A percentile compares a stretch with the other conserved stretches of the same genome.
phyloP scores from a whole-genome alignment of 495 filamentous ascomycete genomes.

The Penicillium longicatenatum region DNA sequence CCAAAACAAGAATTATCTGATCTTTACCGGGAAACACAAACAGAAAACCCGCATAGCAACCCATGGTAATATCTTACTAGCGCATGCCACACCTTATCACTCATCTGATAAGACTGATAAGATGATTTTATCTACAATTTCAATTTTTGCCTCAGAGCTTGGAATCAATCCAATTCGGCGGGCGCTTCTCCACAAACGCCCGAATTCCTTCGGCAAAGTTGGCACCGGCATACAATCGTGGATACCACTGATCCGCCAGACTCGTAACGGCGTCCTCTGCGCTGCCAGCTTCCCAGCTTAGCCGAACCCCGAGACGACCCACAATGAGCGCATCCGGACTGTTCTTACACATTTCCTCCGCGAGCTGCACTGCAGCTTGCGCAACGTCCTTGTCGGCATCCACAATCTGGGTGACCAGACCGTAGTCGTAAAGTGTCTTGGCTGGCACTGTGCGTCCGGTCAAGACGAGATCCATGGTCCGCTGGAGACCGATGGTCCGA shows the following conservation, averaged over 20 bases:
- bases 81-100: constrained; percentile 3
- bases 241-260: constrained; percentile 60
- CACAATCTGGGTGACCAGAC: constrained; percentile 52
- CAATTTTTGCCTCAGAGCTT: constrained; percentile 56
- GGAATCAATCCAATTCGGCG: constrained; percentile 69
- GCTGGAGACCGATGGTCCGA: constrained; percentile 65
- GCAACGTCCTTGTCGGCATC: constrained; percentile 31
- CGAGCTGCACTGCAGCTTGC: constrained; percentile 22
- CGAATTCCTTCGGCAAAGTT: constrained; percentile 78
- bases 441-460: constrained; percentile 61
- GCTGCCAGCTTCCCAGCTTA: constrained; percentile 66
- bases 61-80: constrained; percentile 5
- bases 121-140: neutral
- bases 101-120: constrained; percentile 5
- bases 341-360: constrained; percentile 39
- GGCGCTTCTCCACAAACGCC: constrained; percentile 80
- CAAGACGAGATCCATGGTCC: constrained; percentile 71
- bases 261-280: constrained; percentile 63
- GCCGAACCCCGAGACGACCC: constrained; percentile 62
- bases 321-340: constrained; percentile 74
- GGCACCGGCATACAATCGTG: constrained; percentile 60
- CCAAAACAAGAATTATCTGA: neutral
- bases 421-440: constrained; percentile 63
- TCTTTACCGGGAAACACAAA: neutral
- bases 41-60: neutral